A percentile compares a stretch with the other conserved stretches of the same genome.
phyloP scores from a whole-genome alignment of 2,329 filamentous ascomycete species.

The Talaromyces pinophilus region DNA sequence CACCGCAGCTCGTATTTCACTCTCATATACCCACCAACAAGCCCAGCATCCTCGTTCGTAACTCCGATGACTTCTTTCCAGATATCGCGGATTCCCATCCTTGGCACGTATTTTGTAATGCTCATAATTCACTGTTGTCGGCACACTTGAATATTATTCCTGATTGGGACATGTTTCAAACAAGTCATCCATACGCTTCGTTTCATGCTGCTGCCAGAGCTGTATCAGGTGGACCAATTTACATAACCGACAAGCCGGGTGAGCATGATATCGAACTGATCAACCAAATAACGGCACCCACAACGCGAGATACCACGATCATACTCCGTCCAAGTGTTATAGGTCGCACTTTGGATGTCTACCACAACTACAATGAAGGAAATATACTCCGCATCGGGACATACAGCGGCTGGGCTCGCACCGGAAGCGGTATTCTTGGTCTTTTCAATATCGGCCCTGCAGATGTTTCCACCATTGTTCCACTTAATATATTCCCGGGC shows the following conservation, averaged over 20 bases:
- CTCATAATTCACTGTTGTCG: conserved; percentile 80
- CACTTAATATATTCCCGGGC: conserved; percentile 72
- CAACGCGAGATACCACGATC: conserved; percentile 70
- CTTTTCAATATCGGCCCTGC: conserved; percentile 76
- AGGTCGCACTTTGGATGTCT: conserved; percentile 72
- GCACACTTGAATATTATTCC: conserved; percentile 84
- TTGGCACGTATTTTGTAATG: conserved; percentile 95
- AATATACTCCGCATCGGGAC: conserved; percentile 74
- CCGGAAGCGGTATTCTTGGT: conserved; percentile 75
- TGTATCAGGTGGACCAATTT: conserved; percentile 87
- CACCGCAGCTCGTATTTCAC: conserved; percentile 82
- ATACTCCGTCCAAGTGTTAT: conserved; percentile 76
- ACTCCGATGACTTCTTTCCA: conserved; percentile 89
- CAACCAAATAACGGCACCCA: conserved; percentile 75
- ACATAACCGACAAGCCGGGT: conserved; percentile 88
- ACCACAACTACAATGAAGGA: conserved; percentile 73
- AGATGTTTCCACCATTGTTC: conserved; percentile 67
- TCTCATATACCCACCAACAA: conserved; percentile 76
- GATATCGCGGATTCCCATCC: conserved; percentile 76
- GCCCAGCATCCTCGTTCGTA: conserved; percentile 73
- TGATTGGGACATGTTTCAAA: conserved; percentile 79
- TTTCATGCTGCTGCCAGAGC: conserved; percentile 91
- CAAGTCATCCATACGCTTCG: conserved; percentile 66
- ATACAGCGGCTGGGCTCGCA: conserved; percentile 68
- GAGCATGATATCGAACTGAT: conserved; percentile 76